Conservation (phyloP, 495 filamentous ascomycete genomes). For the Letharia lupina region DNA sequence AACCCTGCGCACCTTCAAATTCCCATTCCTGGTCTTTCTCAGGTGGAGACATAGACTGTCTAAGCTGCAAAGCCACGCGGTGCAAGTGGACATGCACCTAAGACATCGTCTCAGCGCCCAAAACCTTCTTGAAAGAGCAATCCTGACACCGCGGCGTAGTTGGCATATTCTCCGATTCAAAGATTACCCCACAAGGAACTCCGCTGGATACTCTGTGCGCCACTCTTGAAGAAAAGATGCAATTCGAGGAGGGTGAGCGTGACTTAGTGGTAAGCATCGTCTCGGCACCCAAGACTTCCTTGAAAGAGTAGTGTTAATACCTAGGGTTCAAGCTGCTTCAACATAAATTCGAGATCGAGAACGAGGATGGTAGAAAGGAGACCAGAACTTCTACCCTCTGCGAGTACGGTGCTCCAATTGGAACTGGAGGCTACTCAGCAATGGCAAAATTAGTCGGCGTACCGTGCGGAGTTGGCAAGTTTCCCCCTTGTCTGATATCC, state of each 20-base stretch:
- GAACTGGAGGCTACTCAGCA: conserved; percentile 60
- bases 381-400: conserved; percentile 70
- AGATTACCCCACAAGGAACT: conserved; percentile 66
- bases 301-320: background rate
- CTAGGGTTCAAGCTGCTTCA: conserved; percentile 53
- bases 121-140: background rate
- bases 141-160: conserved; percentile 27
- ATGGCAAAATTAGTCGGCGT: conserved; percentile 84
- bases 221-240: conserved; percentile 85
- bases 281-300: background rate
- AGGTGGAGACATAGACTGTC: background rate
- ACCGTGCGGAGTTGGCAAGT: conserved; percentile 37
- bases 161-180: conserved; percentile 72
- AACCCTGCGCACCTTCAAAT: background rate
- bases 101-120: background rate
- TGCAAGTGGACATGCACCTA: background rate
- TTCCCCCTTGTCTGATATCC: too few relatives aligned
- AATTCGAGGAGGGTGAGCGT: conserved; percentile 73
- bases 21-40: background rate
- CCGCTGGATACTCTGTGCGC: conserved; percentile 86
- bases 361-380: conserved; percentile 66
- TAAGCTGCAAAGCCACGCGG: background rate
- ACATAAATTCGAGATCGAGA: conserved; percentile 88
- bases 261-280: conserved; percentile 47
- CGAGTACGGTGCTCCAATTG: conserved; percentile 74